Conservation (phyloP, 2,329 filamentous ascomycete species). For the Arthroderma sp. region DNA sequence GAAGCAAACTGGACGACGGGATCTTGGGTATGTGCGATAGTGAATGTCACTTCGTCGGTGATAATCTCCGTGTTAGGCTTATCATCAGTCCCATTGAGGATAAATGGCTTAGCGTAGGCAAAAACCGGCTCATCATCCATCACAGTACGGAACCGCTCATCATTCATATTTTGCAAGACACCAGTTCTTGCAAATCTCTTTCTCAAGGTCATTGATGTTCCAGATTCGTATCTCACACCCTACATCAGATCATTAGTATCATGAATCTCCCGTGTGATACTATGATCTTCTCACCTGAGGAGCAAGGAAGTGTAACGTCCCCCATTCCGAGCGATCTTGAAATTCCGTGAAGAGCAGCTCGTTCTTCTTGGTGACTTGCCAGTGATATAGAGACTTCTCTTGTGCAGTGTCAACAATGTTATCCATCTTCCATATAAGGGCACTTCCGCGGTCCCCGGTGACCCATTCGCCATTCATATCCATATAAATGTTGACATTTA, state of each 20-base stretch:
- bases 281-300: constrained; percentile 36
- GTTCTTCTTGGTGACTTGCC: constrained; percentile 31
- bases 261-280: neutral
- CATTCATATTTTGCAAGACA: constrained; percentile 53
- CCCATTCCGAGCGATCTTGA: constrained; percentile 70
- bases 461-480: constrained; percentile 71
- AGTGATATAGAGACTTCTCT: constrained; percentile 31
- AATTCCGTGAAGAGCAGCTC: constrained; percentile 65
- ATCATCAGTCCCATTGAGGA: constrained; percentile 31
- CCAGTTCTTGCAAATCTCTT: constrained; percentile 58
- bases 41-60: constrained; percentile 54
- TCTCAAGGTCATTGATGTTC: constrained; percentile 53
- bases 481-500: constrained; percentile 51
- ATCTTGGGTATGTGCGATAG: constrained; percentile 63
- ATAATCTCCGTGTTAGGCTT: constrained; percentile 20
- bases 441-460: constrained; percentile 57
- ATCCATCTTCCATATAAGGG: constrained; percentile 57
- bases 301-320: constrained; percentile 63
- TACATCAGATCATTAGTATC: constrained; percentile 15
- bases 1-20: constrained; percentile 70
- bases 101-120: constrained; percentile 59
- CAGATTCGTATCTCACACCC: constrained; percentile 55
- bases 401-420: constrained; percentile 30
- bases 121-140: constrained; percentile 73
- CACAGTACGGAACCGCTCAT: constrained; percentile 55